A percentile compares a stretch with the other conserved stretches of the same genome.
phyloP scores from a whole-genome alignment of 2,329 filamentous ascomycete species.

The Seiridium unicorne region DNA sequence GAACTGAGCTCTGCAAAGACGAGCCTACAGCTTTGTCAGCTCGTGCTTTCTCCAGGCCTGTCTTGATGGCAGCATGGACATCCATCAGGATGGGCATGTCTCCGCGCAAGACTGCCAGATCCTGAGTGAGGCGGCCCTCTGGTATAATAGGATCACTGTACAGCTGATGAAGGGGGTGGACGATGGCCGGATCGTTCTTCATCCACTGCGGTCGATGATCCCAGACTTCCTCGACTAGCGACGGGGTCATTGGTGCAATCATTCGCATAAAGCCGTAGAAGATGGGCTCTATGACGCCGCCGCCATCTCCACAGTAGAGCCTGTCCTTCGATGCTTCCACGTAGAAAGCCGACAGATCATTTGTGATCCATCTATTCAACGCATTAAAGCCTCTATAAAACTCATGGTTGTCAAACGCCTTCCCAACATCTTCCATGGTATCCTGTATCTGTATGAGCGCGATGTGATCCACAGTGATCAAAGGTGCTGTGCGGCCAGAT shows the following conservation, averaged over 20 bases:
- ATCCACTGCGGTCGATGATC: slow-evolving; percentile 69
- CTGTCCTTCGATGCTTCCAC: slow-evolving; percentile 90
- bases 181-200: slow-evolving; percentile 40
- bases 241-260: slow-evolving; percentile 76
- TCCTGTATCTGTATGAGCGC: slow-evolving; percentile 72
- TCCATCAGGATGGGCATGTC: slow-evolving; percentile 49
- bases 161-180: slow-evolving; percentile 45
- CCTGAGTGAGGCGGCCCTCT: slow-evolving; percentile 33
- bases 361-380: slow-evolving; percentile 79
- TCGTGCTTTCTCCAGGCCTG: slow-evolving; percentile 71
- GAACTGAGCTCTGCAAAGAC: slow-evolving; percentile 74
- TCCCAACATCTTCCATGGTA: slow-evolving; percentile 62
- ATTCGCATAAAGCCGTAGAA: slow-evolving; percentile 73
- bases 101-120: slow-evolving; percentile 37
- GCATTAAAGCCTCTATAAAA: slow-evolving; percentile 75
- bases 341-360: slow-evolving; percentile 89
- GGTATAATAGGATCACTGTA: slow-evolving; percentile 44
- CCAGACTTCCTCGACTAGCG: slow-evolving; percentile 88
- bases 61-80: slow-evolving; percentile 68
- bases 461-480: slow-evolving; percentile 68
- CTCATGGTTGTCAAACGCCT: slow-evolving; percentile 69
- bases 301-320: slow-evolving; percentile 77
- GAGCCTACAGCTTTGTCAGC: slow-evolving; percentile 72
- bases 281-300: slow-evolving; percentile 64
- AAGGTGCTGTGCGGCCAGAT: slow-evolving; percentile 45